Conservation (phyloP, 2,329 filamentous ascomycete genomes). For the Cercospora sp. region DNA sequence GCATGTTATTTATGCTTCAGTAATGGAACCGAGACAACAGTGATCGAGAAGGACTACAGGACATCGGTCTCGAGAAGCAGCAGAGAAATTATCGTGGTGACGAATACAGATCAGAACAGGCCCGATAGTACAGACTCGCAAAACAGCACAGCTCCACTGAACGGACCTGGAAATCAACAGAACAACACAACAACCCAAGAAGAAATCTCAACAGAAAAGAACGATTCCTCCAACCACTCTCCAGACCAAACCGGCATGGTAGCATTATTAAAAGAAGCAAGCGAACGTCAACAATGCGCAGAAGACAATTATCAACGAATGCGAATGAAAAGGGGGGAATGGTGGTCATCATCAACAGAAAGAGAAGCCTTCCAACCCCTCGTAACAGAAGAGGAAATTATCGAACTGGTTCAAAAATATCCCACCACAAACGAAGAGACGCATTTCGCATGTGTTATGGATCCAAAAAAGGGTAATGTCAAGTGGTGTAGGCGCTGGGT, state of each 20-base stretch:
- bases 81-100: conserved; percentile 55
- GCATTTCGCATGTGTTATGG: conserved; percentile 60
- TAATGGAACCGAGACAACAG: conserved; percentile 49
- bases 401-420: conserved; percentile 52
- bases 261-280: conserved; percentile 40
- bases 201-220: conserved; percentile 11
- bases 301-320: conserved; percentile 34
- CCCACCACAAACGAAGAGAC: conserved; percentile 60
- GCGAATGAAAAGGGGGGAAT: conserved; percentile 1
- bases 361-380: conserved; percentile 23
- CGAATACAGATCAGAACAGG: conserved; percentile 54
- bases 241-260: conserved; percentile 3
- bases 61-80: conserved; percentile 49
- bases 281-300: conserved; percentile 38
- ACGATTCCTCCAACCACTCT: not conserved
- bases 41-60: conserved; percentile 58
- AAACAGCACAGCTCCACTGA: not conserved
- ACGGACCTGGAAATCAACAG: not conserved
- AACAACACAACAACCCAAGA: not conserved
- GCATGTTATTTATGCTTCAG: conserved; percentile 60
- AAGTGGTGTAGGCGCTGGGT: conserved; percentile 29
- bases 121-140: conserved; percentile 8
- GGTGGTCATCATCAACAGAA: not conserved
- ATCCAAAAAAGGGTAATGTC: conserved; percentile 43
- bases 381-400: conserved; percentile 42